phyloP scores from a whole-genome alignment of 371 early-diverging fungal species.

The Sporodiniella umbellata region DNA sequence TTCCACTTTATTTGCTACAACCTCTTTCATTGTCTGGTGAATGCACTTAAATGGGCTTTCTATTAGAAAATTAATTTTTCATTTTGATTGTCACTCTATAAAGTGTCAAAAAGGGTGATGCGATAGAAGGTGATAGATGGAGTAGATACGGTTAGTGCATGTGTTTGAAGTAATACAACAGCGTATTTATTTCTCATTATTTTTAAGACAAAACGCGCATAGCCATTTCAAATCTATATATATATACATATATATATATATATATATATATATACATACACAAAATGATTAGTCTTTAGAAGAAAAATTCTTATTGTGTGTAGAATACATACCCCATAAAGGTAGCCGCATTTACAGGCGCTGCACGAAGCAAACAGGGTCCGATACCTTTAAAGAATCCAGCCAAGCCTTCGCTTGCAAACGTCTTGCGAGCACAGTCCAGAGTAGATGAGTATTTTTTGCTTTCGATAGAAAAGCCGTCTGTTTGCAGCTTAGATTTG shows the following conservation, averaged over 20 bases:
- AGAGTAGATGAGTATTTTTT: constrained; percentile 59
- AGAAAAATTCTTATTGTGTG: too few relatives aligned
- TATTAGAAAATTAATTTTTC: too few relatives aligned
- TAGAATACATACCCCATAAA: constrained; percentile 70
- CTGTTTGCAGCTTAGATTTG: constrained; percentile 80
- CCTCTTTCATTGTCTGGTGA: too few relatives aligned
- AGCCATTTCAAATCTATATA: constrained; percentile 41
- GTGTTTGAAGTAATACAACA: background rate
- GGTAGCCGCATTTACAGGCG: constrained; percentile 85
- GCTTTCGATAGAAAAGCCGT: constrained; percentile 56
- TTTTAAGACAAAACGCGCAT: constrained; percentile 23
- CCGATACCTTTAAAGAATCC: constrained; percentile 86
- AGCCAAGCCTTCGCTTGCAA: constrained; percentile 62
- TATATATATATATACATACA: too few relatives aligned
- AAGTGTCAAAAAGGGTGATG: too few relatives aligned
- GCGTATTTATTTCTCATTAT: background rate
- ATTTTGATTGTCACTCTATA: too few relatives aligned
- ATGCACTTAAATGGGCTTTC: too few relatives aligned
- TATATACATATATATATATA: background rate
- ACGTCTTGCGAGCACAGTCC: constrained; percentile 67
- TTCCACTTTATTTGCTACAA: too few relatives aligned
- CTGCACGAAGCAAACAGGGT: constrained; percentile 85
- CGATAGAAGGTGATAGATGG: too few relatives aligned
- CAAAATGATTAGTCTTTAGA: too few relatives aligned
- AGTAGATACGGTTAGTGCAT: too few relatives aligned